These are phyloP conservation scores for Beauveria sp. DNA, from an alignment of 2,329 filamentous ascomycete genomes.

Conservation along the genomic window DNA sequence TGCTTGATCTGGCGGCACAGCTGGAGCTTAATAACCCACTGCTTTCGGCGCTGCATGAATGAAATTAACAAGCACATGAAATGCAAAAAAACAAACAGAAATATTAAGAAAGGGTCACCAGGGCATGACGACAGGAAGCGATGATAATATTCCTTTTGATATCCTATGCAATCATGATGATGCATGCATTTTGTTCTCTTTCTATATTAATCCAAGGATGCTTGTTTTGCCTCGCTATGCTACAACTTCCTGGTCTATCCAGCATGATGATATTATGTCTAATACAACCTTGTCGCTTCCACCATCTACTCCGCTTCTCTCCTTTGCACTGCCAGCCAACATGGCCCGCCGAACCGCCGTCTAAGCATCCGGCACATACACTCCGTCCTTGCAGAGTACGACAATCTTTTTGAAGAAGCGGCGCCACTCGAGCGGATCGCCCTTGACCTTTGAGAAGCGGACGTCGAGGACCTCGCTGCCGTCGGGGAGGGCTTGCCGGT, in stretches of 20 bases:
- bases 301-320: background rate
- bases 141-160: background rate
- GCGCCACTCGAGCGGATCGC: slow-evolving; percentile 93
- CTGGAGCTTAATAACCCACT: slow-evolving; percentile 16
- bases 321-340: background rate
- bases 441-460: slow-evolving; percentile 87
- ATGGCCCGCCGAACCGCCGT: slow-evolving; percentile 13
- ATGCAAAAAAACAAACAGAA: background rate
- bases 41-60: slow-evolving; percentile 7
- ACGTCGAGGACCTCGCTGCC: slow-evolving; percentile 67
- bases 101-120: background rate
- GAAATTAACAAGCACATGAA: background rate
- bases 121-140: background rate
- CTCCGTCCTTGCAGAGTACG: slow-evolving; percentile 75
- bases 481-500: slow-evolving; percentile 52
- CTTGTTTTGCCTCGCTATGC: slow-evolving; percentile 1
- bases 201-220: background rate
- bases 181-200: background rate
- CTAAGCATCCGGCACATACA: slow-evolving; percentile 48
- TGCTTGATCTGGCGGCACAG: slow-evolving; percentile 24
- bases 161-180: background rate
- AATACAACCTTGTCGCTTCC: background rate
- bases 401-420: slow-evolving; percentile 96
- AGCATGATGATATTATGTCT: slow-evolving; percentile 8
- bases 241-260: slow-evolving; percentile 5